Conservation (phyloP, 805 yeast genomes). For the Candida vaughaniae region DNA sequence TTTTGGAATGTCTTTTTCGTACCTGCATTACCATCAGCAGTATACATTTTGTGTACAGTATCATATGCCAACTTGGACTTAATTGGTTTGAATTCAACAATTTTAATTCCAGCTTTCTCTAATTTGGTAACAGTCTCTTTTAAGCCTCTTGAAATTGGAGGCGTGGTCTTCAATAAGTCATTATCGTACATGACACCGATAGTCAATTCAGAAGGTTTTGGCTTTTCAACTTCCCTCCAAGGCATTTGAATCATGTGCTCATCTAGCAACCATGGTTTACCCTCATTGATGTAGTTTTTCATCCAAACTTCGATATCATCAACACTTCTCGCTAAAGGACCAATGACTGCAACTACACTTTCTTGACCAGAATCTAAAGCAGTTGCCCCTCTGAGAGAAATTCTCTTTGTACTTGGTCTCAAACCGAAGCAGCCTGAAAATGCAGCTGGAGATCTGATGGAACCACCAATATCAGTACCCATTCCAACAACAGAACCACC, state of each 20-base stretch:
- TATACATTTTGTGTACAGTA: constrained; percentile 54
- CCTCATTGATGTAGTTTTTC: constrained; percentile 59
- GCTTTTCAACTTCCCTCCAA: constrained; percentile 49
- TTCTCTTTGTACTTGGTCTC: constrained; percentile 39
- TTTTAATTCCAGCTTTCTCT: constrained; percentile 55
- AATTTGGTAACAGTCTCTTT: constrained; percentile 53
- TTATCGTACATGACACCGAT: constrained; percentile 65
- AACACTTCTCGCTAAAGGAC: constrained; percentile 64
- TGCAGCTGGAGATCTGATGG: constrained; percentile 44
- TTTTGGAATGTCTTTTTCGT: constrained; percentile 48
- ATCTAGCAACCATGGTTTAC: constrained; percentile 62
- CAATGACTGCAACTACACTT: constrained; percentile 62
- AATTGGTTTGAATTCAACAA: constrained; percentile 57
- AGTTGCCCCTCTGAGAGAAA: constrained; percentile 41
- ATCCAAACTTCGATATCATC: constrained; percentile 70
- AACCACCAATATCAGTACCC: constrained; percentile 46
- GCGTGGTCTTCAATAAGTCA: constrained; percentile 63
- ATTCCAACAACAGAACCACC: constrained; percentile 41
- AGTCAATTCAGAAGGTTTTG: constrained; percentile 44
- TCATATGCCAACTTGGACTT: constrained; percentile 58
- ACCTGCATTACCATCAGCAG: constrained; percentile 66
- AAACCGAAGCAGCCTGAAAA: constrained; percentile 40
- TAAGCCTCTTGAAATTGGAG: constrained; percentile 61
- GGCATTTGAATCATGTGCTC: constrained; percentile 46
- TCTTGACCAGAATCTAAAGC: constrained; percentile 62